Evolutionary conservation across 2,329 filamentous ascomycete species (phyloP).

Genomic region (Clonostachys byssicola): DNA sequence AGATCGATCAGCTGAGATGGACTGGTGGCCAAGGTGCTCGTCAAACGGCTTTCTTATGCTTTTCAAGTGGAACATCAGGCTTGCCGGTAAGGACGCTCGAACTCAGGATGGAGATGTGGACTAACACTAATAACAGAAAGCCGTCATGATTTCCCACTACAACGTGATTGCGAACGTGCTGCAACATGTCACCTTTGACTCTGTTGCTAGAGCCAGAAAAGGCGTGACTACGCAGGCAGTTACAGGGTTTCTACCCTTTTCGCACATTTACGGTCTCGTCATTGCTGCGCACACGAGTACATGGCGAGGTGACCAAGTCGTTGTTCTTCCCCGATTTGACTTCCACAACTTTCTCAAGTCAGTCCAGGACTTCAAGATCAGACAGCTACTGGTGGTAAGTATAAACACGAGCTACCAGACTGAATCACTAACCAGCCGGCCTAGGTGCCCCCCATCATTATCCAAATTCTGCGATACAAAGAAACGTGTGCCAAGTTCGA

Average conservation of each 20-base stretch:
- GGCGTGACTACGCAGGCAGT: conserved; percentile 34
- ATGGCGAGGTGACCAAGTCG: conserved; percentile 69
- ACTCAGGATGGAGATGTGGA: neutral
- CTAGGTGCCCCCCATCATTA: conserved; percentile 71
- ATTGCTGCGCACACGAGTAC: conserved; percentile 62
- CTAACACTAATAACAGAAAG: conserved; percentile 50
- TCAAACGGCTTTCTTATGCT: conserved; percentile 73
- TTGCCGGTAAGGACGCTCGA: conserved; percentile 52
- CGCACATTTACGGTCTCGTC: conserved; percentile 77
- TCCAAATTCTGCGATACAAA: conserved; percentile 64
- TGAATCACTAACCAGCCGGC: too few species aligned
- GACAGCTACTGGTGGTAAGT: conserved; percentile 54
- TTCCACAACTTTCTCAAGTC: conserved; percentile 56
- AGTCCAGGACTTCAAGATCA: conserved; percentile 69
- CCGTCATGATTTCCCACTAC: conserved; percentile 75
- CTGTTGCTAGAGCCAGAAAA: conserved; percentile 33
- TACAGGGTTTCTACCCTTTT: conserved; percentile 71
- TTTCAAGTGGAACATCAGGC: conserved; percentile 76
- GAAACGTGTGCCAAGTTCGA: conserved; percentile 60
- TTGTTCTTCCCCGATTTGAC: conserved; percentile 75
- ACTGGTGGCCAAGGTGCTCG: conserved; percentile 59
- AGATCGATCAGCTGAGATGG: conserved; percentile 57
- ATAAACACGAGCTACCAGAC: too few species aligned
- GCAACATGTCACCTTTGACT: conserved; percentile 48
- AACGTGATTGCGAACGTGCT: conserved; percentile 77